Evolutionary conservation across 306 rosid genomes (phyloP).

Genomic region (Rosa rugosa): DNA sequence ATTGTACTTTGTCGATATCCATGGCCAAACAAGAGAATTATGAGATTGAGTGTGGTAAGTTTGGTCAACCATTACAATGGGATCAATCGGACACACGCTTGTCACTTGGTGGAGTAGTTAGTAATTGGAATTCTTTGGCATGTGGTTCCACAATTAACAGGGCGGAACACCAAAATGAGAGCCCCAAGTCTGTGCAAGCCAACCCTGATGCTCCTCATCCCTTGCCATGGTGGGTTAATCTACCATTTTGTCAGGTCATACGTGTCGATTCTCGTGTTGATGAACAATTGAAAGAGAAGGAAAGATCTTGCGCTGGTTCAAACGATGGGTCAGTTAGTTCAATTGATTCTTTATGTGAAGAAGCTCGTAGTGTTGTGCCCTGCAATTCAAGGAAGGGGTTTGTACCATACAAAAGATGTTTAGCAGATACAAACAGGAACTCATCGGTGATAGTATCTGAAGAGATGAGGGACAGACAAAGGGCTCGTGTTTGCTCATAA

Average conservation of each 20-base stretch:
- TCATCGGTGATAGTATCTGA: constrained; percentile 43
- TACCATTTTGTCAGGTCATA: constrained; percentile 31
- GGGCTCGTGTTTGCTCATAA: constrained; percentile 76
- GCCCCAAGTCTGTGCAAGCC: constrained; percentile 18
- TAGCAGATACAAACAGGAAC: constrained; percentile 60
- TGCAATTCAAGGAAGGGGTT: constrained; percentile 60
- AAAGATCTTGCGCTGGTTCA: constrained; percentile 56
- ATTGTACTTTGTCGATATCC: constrained; percentile 18
- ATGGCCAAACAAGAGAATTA: constrained; percentile 27
- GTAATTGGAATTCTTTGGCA: constrained; percentile 27
- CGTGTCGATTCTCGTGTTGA: constrained; percentile 30
- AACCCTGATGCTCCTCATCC: constrained; percentile 27
- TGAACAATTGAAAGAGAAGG: constrained; percentile 39
- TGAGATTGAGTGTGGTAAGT: constrained; percentile 32
- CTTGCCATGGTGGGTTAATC: constrained; percentile 46
- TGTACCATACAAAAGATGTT: constrained; percentile 80
- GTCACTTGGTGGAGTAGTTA: constrained; percentile 47
- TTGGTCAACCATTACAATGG: constrained; percentile 35
- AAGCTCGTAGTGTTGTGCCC: constrained; percentile 20
- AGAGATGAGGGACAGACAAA: constrained; percentile 57
- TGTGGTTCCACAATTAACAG: constrained; percentile 26
- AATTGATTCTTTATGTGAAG: constrained; percentile 36
- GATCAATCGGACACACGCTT: constrained; percentile 37
- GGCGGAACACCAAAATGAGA: constrained; percentile 33
- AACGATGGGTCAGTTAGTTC: constrained; percentile 43